Evolutionary conservation across 176 grass and related monocot genomes (phyloP).

Genomic region (Oryza australiensis): DNA sequence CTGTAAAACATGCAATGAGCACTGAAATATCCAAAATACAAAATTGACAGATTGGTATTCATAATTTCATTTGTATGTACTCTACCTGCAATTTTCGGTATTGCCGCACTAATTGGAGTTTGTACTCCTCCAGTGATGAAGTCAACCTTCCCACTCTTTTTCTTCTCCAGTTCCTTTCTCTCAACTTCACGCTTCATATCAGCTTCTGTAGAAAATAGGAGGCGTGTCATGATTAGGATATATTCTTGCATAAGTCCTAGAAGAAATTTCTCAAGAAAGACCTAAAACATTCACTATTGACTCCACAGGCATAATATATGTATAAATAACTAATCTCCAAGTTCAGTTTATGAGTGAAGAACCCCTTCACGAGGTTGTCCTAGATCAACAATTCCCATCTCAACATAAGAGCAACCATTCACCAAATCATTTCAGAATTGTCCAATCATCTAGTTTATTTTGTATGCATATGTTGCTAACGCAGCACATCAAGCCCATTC

Average conservation of each 20-base stretch:
- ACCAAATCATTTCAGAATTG: background rate
- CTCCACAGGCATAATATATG: background rate
- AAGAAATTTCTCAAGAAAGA: background rate
- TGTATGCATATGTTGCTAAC: background rate
- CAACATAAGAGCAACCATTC: background rate
- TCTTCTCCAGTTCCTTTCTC: conserved; percentile 87
- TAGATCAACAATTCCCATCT: background rate
- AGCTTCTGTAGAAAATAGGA: conserved; percentile 54
- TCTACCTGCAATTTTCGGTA: conserved; percentile 75
- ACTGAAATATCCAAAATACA: background rate
- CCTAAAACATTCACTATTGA: background rate
- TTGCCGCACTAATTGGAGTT: conserved; percentile 38
- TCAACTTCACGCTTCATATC: conserved; percentile 91
- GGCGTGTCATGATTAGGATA: conserved; percentile 20
- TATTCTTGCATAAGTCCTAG: background rate
- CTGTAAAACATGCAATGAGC: conserved; percentile 19
- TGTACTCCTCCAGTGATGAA: conserved; percentile 70
- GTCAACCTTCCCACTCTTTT: conserved; percentile 77
- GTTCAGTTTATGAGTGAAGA: background rate
- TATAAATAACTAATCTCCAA: background rate
- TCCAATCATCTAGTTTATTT: background rate
- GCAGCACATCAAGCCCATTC: background rate
- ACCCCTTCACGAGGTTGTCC: background rate
- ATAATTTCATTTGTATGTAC: background rate
- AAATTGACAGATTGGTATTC: background rate